Conservation (phyloP, 164 flowering plant genomes). For the Annona squamosa region DNA sequence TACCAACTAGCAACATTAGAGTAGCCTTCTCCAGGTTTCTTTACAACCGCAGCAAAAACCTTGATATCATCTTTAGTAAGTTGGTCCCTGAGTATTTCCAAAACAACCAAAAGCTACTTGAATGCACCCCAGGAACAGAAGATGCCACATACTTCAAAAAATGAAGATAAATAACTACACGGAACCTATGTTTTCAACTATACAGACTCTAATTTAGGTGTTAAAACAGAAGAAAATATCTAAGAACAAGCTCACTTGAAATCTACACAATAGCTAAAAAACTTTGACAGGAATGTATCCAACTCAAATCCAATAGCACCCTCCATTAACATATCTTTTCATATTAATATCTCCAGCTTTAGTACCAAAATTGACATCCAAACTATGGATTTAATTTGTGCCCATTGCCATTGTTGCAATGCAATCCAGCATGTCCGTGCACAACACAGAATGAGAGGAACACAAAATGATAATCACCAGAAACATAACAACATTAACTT, state of each 20-base stretch:
- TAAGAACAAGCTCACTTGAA: not conserved
- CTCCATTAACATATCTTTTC: too few species aligned
- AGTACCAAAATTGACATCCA: too few species aligned
- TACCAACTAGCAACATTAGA: conserved; percentile 77
- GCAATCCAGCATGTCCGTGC: too few species aligned
- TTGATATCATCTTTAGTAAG: conserved; percentile 71
- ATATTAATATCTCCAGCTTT: too few species aligned
- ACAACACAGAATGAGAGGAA: too few species aligned
- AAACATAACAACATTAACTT: too few species aligned
- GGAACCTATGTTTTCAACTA: not conserved
- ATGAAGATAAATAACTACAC: not conserved
- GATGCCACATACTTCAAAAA: not conserved
- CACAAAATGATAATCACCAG: too few species aligned
- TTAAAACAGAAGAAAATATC: not conserved
- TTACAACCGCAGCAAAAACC: conserved; percentile 59
- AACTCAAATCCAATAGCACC: too few species aligned
- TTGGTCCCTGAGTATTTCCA: conserved; percentile 33
- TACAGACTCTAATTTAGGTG: not conserved
- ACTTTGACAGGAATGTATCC: too few species aligned
- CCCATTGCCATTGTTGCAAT: too few species aligned
- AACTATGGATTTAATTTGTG: too few species aligned
- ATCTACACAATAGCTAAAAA: too few species aligned
- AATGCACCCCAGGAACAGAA: not conserved
- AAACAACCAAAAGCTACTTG: not conserved
- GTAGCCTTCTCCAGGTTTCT: conserved; percentile 46